Base-by-base conservation (phyloP, 78 protist species). In the Polysphondylium violaceum region DNA sequence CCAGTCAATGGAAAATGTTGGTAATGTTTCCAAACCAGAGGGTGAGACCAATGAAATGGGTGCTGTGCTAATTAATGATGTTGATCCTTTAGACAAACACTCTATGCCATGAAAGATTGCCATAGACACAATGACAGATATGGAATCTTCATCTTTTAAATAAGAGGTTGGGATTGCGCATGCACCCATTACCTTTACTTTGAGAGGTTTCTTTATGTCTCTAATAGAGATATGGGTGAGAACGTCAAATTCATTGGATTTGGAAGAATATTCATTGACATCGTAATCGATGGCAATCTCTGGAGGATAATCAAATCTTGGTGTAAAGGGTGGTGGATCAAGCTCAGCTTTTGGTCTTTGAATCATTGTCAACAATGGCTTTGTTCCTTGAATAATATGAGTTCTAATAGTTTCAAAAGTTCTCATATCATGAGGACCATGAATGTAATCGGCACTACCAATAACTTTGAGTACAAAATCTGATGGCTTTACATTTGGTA, bases 21-120 rank as follows among this genome's bases (percentile, higher is more conserved):
- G 50, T 16, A 64, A 50, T 53, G 79, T 4, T 47, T 8, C 53
- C 36, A 43, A 12, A 43, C 41, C 21, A 36, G 41, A 47, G 0
- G 76, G 14, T 2, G 50, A 38, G 3, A n/a, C 9, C 1, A 23
- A 60, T 8, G 58, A 58, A 6, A 7, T 25, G 41, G 91, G 79
- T 25, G 76, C 11, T 12, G 64, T 25, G 23, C 40, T 51, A 17
- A 50, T 27, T 11, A 74, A 41, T 8, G 31, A 21, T 21, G 91
- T 83, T 8, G 67, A 69, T 17, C 64, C 35, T 44, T 67, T 58
- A 23, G 81, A 67, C 5, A 88, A 50, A 41, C 35, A 35, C 25
- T 88, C 94, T 6, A 76, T 31, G 56, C 94, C 94, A 73, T 88
- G 94, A 51, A 60, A 88, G 8, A 88, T 31, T 29, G 86, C 40